Percentiles rank a stretch among this genome's conserved stretches.
Conservation (phyloP, 2,329 filamentous ascomycete species). For the Epicoccum nigrum region DNA sequence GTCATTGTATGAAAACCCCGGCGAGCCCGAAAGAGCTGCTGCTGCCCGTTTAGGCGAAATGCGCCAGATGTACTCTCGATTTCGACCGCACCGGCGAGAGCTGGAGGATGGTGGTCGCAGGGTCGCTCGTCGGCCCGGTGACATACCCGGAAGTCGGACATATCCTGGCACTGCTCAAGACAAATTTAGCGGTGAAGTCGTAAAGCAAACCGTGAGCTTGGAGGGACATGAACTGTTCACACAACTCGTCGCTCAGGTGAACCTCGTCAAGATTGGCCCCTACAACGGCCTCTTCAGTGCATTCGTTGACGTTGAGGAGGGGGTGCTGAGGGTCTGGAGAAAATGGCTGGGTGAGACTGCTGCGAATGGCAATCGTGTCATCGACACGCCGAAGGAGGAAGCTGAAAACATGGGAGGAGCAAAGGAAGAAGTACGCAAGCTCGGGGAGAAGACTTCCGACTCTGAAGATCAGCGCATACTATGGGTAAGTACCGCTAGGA, state of each 20-base stretch:
- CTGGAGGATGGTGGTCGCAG: slow-evolving; percentile 50
- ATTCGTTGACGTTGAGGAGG: slow-evolving; percentile 69
- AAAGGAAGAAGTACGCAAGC: slow-evolving; percentile 25
- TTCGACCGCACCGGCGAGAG: slow-evolving; percentile 67
- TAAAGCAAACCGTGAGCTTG: slow-evolving; percentile 66
- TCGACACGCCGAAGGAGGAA: slow-evolving; percentile 23
- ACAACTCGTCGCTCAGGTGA: slow-evolving; percentile 72
- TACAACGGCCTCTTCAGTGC: slow-evolving; percentile 67
- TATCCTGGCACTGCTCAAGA: slow-evolving; percentile 36
- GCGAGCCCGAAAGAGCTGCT: slow-evolving; percentile 26
- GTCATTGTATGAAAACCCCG: slow-evolving; percentile 50
- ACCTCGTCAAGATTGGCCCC: slow-evolving; percentile 70
- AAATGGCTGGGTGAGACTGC: slow-evolving; percentile 67
- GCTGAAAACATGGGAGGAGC: slow-evolving; percentile 32
- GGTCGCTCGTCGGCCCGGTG: slow-evolving; percentile 52
- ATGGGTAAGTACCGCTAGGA: slow-evolving; percentile 69
- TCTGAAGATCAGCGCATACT: slow-evolving; percentile 55
- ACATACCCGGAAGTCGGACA: slow-evolving; percentile 55
- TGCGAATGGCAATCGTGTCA: slow-evolving; percentile 24
- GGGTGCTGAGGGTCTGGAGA: slow-evolving; percentile 73
- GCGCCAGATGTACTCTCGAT: slow-evolving; percentile 69
- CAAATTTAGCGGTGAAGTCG: slow-evolving; percentile 50
- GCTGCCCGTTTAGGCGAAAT: slow-evolving; percentile 56
- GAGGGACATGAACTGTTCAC: slow-evolving; percentile 75
- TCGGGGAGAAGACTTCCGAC: slow-evolving; percentile 12